Base-by-base conservation (phyloP, 2,329 filamentous ascomycete species). In the Cercospora sp. region DNA sequence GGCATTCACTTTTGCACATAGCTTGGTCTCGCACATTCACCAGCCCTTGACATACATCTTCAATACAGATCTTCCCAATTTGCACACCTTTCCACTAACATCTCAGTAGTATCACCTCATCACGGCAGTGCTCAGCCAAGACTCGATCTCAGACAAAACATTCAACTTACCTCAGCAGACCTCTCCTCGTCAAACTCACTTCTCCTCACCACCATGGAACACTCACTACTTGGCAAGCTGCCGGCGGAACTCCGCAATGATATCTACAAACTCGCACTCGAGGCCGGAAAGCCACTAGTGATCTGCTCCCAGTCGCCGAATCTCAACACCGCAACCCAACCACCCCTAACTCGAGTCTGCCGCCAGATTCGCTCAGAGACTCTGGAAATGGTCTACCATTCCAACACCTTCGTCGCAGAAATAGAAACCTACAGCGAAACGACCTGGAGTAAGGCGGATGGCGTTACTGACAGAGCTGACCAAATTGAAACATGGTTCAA, bases 261-360 rank as follows among this genome's bases (percentile, higher is more conserved):
- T 18, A 48, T 48, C 42, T 48, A 48, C 42, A 48, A 48, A 9
- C 18, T 6, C 42, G 42, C 23, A 5, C 42, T 48, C 42, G 3
- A 6, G 12, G 42, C 42, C 42, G 42, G 23, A 7, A 48, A 7
- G 5, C 3, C 42, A 10, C 42, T 48, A 4, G 42, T 9, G 18
- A 20, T 48, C 7, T 48, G 42, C 42, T 45, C 42, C n/a, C n/a
- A n/a, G n/a, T n/a, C n/a, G n/a, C n/a, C n/a, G n/a, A n/a, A n/a
- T n/a, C n/a, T n/a, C n/a, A n/a, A n/a, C n/a, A n/a, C n/a, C n/a
- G n/a, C n/a, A n/a, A n/a, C n/a, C n/a, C n/a, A n/a, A n/a, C n/a
- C n/a, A n/a, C n/a, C n/a, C n/a, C n/a, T 45, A 18, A 45, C 59
- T 26, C 59, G 59, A 10, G 39, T 45, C 26, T 61, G 59, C 59